phyloP scores from a whole-genome alignment of 306 rosid genomes.

The Purshia tridentata region DNA sequence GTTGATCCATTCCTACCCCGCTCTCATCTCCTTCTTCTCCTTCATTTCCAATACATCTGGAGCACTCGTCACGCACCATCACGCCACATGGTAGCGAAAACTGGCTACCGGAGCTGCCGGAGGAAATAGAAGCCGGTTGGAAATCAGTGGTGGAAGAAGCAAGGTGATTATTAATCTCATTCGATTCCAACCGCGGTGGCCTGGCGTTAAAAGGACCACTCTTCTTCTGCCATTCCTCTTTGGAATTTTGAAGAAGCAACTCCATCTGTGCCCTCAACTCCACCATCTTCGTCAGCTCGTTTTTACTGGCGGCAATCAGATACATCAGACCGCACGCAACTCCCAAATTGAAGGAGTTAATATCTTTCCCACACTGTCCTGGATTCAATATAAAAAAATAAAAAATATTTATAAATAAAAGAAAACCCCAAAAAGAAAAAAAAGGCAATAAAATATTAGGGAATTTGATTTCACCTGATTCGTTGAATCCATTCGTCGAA shows the following conservation, averaged over 20 bases:
- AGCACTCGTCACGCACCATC: constrained; percentile 26
- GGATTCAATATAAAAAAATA: not conserved
- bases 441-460: too few species aligned
- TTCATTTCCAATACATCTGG: constrained; percentile 23
- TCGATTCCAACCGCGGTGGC: constrained; percentile 26
- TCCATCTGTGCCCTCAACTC: constrained; percentile 78
- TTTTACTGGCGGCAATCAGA: constrained; percentile 61
- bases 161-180: constrained; percentile 24
- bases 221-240: constrained; percentile 46
- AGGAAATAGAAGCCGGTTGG: constrained; percentile 49
- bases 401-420: not conserved
- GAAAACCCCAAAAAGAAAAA: not conserved
- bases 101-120: constrained; percentile 39
- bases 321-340: constrained; percentile 71
- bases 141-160: constrained; percentile 47
- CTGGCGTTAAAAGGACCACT: constrained; percentile 16
- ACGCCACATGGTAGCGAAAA: constrained; percentile 35
- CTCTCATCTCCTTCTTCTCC: constrained; percentile 42
- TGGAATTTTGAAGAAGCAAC: constrained; percentile 55
- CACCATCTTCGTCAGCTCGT: constrained; percentile 66
- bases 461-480: constrained; percentile 26
- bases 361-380: constrained; percentile 46
- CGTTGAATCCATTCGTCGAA: constrained; percentile 28
- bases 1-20: constrained; percentile 55
- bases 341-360: constrained; percentile 67